Percentiles rank a stretch among this genome's conserved stretches.
Conservation (phyloP, 768 basidiomycete genomes). For the Hygrocybe punicea region DNA sequence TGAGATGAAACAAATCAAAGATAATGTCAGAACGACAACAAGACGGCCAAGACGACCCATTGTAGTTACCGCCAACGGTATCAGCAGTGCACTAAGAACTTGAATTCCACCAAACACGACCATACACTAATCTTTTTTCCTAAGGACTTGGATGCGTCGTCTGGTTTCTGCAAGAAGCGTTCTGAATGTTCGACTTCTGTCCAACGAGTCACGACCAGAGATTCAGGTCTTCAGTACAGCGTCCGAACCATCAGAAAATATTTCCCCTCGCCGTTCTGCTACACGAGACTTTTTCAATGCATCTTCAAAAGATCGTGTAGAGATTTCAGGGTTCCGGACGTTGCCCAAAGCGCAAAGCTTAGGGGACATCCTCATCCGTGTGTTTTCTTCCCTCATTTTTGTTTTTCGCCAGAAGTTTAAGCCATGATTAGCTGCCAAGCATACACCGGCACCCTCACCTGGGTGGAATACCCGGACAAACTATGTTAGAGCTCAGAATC, state of each 20-base stretch:
- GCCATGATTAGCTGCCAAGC: no score
- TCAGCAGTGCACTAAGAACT: no score
- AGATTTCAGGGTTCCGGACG: not conserved
- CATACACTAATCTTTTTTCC: not conserved
- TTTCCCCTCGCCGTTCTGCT: no score
- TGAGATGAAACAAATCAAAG: slow-evolving; percentile 80
- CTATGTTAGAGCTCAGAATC: no score
- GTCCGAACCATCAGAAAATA: no score
- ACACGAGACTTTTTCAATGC: no score
- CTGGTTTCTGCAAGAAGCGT: not conserved
- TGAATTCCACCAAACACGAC: no score
- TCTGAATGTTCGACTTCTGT: not conserved
- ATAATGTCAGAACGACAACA: slow-evolving; percentile 64
- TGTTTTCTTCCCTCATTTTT: not conserved
- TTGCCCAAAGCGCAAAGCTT: not conserved
- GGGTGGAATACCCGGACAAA: no score
- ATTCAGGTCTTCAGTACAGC: not conserved
- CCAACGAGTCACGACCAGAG: not conserved
- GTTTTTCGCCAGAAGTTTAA: not conserved
- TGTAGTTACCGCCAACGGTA: no score
- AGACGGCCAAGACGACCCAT: slow-evolving; percentile 54
- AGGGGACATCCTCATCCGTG: not conserved
- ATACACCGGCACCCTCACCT: no score
- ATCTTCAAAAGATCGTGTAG: not conserved
- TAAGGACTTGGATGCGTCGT: not conserved